These are phyloP conservation scores for Kappamyces sp. DNA, from an alignment of 192 early-diverging fungal genomes.

Conservation along the genomic window DNA sequence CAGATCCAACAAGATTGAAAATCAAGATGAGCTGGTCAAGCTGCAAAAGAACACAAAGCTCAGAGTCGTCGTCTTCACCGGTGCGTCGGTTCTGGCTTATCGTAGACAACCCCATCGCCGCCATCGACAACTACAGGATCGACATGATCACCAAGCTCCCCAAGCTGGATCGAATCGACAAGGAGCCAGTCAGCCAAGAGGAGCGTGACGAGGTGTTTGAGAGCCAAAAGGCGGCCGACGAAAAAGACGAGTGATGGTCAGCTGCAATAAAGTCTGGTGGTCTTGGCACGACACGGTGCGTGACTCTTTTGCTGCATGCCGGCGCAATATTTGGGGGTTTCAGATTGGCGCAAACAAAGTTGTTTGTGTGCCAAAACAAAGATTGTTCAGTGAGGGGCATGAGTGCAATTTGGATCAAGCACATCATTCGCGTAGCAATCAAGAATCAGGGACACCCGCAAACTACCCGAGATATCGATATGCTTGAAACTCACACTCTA, in stretches of 20 bases:
- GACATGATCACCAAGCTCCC: slow-evolving; percentile 38
- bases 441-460: too few relatives aligned
- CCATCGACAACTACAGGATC: slow-evolving; percentile 42
- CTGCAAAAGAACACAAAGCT: slow-evolving; percentile 28
- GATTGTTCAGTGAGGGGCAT: too few relatives aligned
- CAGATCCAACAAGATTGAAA: slow-evolving; percentile 42
- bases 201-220: slow-evolving; percentile 44
- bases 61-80: slow-evolving; percentile 34
- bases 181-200: slow-evolving; percentile 46
- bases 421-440: too few relatives aligned
- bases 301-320: too few relatives aligned
- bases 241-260: neutral
- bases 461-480: too few relatives aligned
- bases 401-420: too few relatives aligned
- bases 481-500: too few relatives aligned
- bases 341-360: too few relatives aligned
- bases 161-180: slow-evolving; percentile 48
- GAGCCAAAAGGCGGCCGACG: neutral
- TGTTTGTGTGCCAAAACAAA: too few relatives aligned
- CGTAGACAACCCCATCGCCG: slow-evolving; percentile 43
- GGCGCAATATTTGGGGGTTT: too few relatives aligned
- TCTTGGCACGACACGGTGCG: too few relatives aligned
- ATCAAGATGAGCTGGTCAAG: slow-evolving; percentile 37
- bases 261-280: neutral
- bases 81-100: slow-evolving; percentile 17